Evolutionary conservation across 371 early-diverging fungal genomes (phyloP), one percentile per base, ranked within the genome.

Genomic region (Saksenaea vasiformis): DNA sequence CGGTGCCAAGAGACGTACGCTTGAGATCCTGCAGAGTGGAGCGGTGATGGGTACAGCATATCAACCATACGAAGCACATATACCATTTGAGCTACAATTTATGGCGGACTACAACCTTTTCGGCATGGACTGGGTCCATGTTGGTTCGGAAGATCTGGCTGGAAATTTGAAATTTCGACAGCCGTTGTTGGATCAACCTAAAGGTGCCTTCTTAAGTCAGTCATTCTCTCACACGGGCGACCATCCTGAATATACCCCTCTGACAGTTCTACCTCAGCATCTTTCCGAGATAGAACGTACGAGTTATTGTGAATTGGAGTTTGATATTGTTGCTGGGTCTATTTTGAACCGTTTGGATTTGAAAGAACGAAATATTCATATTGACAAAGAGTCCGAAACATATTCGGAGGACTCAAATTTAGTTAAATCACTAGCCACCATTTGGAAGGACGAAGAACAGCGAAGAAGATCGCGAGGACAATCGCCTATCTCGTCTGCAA

Each of bases 51-150:
- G 77, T 5, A 77, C 68, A 1, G 43, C 44, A 5, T 90, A 91
- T 68, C 89, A 93, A 39, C 82, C 92, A 0, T 93, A 87, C 68
- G 99, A 97, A 73, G 76, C 91, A 4, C 98, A 97, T 72, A 69
- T 98, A 31, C 89, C 95, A 1, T 98, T 90, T 72, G 80, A 88
- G 4, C 74, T 95, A 15, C 95, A 98, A 77, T 97, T 97, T 72
- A 81, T 97, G 69, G 84, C 94, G 60, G 98, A 99, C 69, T 89
- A 90, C 66, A 93, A 93, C 54, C 75, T 99, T n/a, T 91, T 89
- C 54, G 98, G 98, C 4, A 97, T 97, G 95, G 91, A 91, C 36
- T 91, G 87, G 85, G 41, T 69, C 2, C 67, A 69, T 47, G 14
- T 71, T 19, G 41, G 11, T 14, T 10, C 44, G 2, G 24, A 47